These are phyloP conservation scores for Mortierella sp. DNA, from an alignment of 371 early-diverging fungal genomes.

Conservation along the genomic window DNA sequence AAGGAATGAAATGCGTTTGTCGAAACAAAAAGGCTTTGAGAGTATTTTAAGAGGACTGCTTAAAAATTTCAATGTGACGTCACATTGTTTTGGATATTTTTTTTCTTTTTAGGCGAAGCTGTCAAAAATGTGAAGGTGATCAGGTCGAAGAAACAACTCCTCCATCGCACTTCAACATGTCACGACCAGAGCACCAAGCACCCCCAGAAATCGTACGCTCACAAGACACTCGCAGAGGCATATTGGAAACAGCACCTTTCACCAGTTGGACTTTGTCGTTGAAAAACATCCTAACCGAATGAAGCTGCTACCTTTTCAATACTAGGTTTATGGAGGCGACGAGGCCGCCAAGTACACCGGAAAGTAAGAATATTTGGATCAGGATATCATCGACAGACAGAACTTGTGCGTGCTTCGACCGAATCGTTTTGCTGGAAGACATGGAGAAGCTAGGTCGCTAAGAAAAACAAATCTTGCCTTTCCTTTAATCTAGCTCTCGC, in stretches of 20 bases:
- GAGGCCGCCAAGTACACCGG: conserved; percentile 97
- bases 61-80: background rate
- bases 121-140: conserved; percentile 12
- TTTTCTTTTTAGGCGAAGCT: conserved; percentile 13
- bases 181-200: conserved; percentile 95
- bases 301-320: background rate
- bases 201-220: conserved; percentile 94
- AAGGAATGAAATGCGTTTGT: background rate
- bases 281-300: background rate
- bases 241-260: background rate
- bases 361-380: conserved; percentile 72
- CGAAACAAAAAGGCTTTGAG: background rate
- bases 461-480: background rate
- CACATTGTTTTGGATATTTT: conserved; percentile 11
- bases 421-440: background rate
- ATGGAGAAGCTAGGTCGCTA: background rate
- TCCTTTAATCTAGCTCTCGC: conserved; percentile 75
- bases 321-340: conserved; percentile 86
- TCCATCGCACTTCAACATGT: conserved; percentile 67
- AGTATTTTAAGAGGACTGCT: background rate
- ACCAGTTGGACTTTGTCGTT: background rate
- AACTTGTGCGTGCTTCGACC: background rate
- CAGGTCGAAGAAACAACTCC: conserved; percentile 2
- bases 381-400: background rate
- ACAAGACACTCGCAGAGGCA: background rate